phyloP scores from a whole-genome alignment of 2,329 filamentous ascomycete species.

The Teratosphaeria gauchensis region DNA sequence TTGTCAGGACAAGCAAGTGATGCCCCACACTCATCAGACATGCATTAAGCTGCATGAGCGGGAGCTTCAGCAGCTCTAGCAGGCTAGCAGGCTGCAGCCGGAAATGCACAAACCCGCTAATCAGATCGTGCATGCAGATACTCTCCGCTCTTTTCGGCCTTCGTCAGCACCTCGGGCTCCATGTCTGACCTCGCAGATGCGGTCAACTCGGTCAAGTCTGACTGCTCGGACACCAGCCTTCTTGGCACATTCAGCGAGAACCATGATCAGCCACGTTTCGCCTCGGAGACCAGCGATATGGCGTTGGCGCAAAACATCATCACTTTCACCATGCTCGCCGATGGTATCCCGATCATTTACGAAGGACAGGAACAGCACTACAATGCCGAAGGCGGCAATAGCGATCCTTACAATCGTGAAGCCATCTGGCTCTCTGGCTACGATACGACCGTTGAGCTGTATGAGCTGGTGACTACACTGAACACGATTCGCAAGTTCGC shows the following conservation, averaged over 20 bases:
- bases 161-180: constrained; percentile 26
- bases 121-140: constrained; percentile 18
- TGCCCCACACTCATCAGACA: not conserved
- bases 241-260: constrained; percentile 33
- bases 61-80: not conserved
- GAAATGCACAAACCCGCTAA: constrained; percentile 16
- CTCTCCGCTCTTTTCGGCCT: constrained; percentile 28
- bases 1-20: not conserved
- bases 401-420: constrained; percentile 32
- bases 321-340: constrained; percentile 50
- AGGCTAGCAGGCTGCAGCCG: not conserved
- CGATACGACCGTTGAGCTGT: constrained; percentile 31
- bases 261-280: constrained; percentile 32
- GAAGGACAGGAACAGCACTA: constrained; percentile 57
- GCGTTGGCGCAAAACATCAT: constrained; percentile 52
- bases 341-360: constrained; percentile 57
- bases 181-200: constrained; percentile 30
- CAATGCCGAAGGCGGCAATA: constrained; percentile 23
- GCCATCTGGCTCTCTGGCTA: constrained; percentile 34
- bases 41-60: not conserved
- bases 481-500: constrained; percentile 44
- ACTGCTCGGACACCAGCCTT: constrained; percentile 29
- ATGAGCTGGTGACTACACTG: constrained; percentile 32
- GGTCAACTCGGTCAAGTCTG: constrained; percentile 23
- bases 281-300: constrained; percentile 42